Evolutionary conservation across 1,139 yeast species (phyloP).

Genomic region (Nakaseomyces nivariensis): DNA sequence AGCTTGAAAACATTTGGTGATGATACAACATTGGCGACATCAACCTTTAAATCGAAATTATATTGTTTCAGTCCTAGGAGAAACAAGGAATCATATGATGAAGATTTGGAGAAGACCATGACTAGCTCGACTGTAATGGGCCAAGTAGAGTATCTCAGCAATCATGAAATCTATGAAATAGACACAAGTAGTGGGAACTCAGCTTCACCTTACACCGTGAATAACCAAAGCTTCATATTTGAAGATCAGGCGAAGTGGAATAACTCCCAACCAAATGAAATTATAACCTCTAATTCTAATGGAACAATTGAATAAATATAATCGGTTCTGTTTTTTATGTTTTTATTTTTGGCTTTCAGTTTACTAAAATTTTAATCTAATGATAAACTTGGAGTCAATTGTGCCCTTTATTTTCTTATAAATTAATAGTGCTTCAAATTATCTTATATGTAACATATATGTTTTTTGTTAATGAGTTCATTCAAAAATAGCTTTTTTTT

Average conservation of each 20-base stretch:
- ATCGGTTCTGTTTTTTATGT: too few relatives aligned
- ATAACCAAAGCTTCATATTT: neutral
- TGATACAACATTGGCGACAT: constrained; percentile 3
- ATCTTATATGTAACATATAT: too few relatives aligned
- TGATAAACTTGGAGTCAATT: too few relatives aligned
- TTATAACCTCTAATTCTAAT: too few relatives aligned
- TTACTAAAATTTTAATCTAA: too few relatives aligned
- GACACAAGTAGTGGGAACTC: neutral
- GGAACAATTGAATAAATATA: too few relatives aligned
- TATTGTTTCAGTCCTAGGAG: neutral
- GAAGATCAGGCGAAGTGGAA: neutral
- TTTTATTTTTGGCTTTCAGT: too few relatives aligned
- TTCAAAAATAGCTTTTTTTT: too few relatives aligned
- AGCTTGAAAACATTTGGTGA: neutral
- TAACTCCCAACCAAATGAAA: neutral
- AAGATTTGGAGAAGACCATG: neutral
- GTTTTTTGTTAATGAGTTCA: too few relatives aligned
- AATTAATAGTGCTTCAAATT: too few relatives aligned
- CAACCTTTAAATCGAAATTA: neutral
- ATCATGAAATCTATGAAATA: neutral
- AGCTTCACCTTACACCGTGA: neutral
- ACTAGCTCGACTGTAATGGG: neutral
- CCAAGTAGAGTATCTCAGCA: neutral
- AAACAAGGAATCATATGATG: neutral
- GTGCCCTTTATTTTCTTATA: too few relatives aligned